phyloP scores from a whole-genome alignment of 2,329 filamentous ascomycete species.

The Calonectria montana region DNA sequence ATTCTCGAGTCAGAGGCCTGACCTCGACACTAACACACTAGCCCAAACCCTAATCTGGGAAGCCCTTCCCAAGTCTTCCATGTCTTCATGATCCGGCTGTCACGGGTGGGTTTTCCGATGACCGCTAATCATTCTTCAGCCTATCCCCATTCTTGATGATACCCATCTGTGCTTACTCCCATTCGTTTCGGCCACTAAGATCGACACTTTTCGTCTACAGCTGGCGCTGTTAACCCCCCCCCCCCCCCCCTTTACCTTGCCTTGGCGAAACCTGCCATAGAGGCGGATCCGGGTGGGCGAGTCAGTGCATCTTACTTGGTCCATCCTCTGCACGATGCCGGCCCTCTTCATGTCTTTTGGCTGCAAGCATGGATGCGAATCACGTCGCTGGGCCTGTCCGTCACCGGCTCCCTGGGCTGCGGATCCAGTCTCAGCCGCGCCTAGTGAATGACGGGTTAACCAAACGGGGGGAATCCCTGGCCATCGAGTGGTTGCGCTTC shows the following conservation, averaged over 20 bases:
- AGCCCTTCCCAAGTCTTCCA: not conserved
- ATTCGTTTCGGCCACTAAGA: not conserved
- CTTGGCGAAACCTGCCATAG: not conserved
- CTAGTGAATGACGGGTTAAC: not conserved
- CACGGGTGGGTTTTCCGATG: not conserved
- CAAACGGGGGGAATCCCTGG: not conserved
- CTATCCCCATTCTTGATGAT: not conserved
- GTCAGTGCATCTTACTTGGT: not conserved
- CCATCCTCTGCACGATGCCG: not conserved
- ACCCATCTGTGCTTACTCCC: not conserved
- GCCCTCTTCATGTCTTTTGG: not conserved
- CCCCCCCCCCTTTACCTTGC: too few species aligned
- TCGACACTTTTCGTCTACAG: not conserved
- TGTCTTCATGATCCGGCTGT: not conserved
- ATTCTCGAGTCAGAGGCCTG: not conserved
- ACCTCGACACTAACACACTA: not conserved
- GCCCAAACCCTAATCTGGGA: slow-evolving; percentile 8
- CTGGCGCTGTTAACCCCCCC: not conserved
- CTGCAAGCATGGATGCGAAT: not conserved
- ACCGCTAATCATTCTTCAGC: not conserved
- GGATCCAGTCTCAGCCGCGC: slow-evolving; percentile 1
- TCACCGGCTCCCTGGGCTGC: not conserved
- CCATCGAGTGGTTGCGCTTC: not conserved
- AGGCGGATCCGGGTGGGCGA: not conserved
- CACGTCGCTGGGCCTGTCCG: not conserved